Conservation (phyloP, 106 monocot species). For the Chionographis japonica region DNA sequence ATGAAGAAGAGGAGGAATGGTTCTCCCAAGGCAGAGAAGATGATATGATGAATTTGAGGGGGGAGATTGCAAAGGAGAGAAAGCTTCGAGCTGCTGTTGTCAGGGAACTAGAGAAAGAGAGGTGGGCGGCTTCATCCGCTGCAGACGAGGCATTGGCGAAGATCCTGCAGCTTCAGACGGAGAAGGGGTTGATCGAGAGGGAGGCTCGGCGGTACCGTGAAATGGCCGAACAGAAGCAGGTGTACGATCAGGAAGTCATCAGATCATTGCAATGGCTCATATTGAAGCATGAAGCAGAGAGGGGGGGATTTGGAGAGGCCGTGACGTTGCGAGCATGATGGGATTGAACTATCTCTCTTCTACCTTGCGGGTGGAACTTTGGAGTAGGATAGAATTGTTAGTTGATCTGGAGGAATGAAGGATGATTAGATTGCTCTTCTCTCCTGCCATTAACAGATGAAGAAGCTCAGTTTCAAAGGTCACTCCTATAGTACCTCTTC, state of each 20-base stretch:
- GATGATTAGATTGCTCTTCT: too few species aligned
- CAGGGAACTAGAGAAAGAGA: slow-evolving; percentile 38
- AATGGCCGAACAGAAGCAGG: slow-evolving; percentile 31
- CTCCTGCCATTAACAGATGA: too few species aligned
- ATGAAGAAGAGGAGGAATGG: neutral
- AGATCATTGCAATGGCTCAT: slow-evolving; percentile 23
- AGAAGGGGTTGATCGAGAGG: slow-evolving; percentile 33
- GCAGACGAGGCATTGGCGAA: slow-evolving; percentile 40
- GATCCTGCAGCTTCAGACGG: slow-evolving; percentile 28
- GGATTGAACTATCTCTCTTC: too few species aligned
- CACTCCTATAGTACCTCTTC: too few species aligned
- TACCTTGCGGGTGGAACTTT: too few species aligned
- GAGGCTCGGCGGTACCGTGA: slow-evolving; percentile 25
- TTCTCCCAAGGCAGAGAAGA: neutral
- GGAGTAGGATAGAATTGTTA: too few species aligned
- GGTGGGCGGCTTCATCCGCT: slow-evolving; percentile 26
- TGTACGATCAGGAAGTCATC: slow-evolving; percentile 30
- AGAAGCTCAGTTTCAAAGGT: too few species aligned
- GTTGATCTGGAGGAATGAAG: too few species aligned
- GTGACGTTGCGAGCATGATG: too few species aligned
- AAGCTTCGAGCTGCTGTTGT: slow-evolving; percentile 14
- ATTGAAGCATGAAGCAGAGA: slow-evolving; percentile 6
- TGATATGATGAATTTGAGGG: slow-evolving; percentile 16
- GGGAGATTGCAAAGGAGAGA: slow-evolving; percentile 24
- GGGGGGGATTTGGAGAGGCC: neutral